Percentiles rank a stretch among this genome's conserved stretches.
Conservation (phyloP, 352 stramenopile species). For the Globisporangium rhizosaccharum region DNA sequence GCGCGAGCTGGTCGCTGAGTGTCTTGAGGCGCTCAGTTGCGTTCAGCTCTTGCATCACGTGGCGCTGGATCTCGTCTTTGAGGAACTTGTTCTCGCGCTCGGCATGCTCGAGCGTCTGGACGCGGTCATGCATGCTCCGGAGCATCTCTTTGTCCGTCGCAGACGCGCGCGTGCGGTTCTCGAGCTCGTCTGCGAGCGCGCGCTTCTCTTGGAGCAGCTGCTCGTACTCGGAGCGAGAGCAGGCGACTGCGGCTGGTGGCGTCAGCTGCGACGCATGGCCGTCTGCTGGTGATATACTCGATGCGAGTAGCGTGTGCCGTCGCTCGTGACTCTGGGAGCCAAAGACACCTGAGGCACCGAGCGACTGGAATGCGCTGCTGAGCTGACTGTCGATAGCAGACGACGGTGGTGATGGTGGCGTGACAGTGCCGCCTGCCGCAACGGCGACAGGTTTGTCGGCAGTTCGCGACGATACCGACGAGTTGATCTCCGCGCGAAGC, state of each 20-base stretch:
- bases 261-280: too few relatives aligned
- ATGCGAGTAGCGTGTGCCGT: background rate
- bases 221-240: slow-evolving; percentile 26
- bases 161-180: slow-evolving; percentile 12
- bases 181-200: slow-evolving; percentile 17
- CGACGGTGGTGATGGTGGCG: background rate
- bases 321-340: slow-evolving; percentile 1
- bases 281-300: background rate
- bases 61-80: slow-evolving; percentile 59
- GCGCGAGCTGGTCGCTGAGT: slow-evolving; percentile 42
- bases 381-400: background rate
- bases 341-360: background rate
- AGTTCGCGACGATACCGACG: slow-evolving; percentile 1
- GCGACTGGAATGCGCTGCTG: too few relatives aligned
- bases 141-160: slow-evolving; percentile 34
- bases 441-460: background rate
- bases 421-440: background rate
- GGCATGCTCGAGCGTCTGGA: slow-evolving; percentile 31
- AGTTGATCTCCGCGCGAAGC: slow-evolving; percentile 12
- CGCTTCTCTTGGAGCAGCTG: slow-evolving; percentile 34
- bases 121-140: slow-evolving; percentile 30
- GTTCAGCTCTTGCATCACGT: slow-evolving; percentile 51
- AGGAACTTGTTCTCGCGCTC: slow-evolving; percentile 52
- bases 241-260: background rate
- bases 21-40: slow-evolving; percentile 49